These are phyloP conservation scores for Candida insectalens DNA, from an alignment of 805 yeast genomes.

Conservation along the genomic window DNA sequence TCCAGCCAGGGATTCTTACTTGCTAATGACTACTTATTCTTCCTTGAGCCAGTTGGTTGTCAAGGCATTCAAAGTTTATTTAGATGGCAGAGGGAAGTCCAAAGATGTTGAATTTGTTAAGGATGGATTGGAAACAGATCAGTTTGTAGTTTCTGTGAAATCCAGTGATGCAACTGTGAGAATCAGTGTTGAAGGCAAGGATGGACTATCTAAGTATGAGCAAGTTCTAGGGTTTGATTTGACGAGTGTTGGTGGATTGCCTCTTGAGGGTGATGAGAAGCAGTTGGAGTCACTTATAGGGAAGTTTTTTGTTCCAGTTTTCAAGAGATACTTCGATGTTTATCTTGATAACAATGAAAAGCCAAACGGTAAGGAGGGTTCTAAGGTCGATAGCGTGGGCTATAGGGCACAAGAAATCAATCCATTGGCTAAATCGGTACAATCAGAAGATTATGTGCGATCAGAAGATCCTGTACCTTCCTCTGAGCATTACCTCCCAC, in stretches of 20 bases:
- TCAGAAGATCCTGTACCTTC: not conserved
- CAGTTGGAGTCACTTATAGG: not conserved
- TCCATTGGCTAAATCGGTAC: not conserved
- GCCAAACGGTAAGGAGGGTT: not conserved
- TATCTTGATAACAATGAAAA: not conserved
- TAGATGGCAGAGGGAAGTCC: no score
- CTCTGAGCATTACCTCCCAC: slow-evolving; percentile 13
- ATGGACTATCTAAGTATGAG: not conserved
- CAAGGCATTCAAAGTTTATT: no score
- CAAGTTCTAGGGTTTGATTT: slow-evolving; percentile 1
- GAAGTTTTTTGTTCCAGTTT: not conserved
- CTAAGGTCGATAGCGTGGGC: not conserved
- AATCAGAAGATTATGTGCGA: not conserved
- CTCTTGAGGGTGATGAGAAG: not conserved
- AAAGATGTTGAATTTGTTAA: no score
- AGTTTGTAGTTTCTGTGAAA: not conserved
- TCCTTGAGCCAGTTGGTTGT: no score
- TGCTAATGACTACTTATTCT: no score
- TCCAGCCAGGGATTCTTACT: no score
- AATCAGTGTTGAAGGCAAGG: slow-evolving; percentile 1
- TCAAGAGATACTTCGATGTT: not conserved
- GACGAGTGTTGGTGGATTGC: not conserved
- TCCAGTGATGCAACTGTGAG: not conserved
- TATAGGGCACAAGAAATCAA: not conserved
- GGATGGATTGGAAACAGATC: not conserved